Conservation (phyloP, 805 yeast genomes). For the Saturnispora serradocipensis region DNA sequence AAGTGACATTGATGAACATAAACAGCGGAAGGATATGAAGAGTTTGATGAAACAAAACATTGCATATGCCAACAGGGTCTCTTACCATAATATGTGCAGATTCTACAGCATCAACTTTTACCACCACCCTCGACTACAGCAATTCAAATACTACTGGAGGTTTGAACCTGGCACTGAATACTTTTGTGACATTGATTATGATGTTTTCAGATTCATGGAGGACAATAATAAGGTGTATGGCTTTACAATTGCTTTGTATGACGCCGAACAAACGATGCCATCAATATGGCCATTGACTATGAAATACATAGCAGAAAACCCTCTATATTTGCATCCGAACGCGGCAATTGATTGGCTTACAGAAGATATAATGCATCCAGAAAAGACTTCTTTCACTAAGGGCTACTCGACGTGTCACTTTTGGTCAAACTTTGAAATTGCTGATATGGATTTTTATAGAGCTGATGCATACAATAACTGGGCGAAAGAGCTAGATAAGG, state of each 20-base stretch:
- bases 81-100: slow-evolving; percentile 82
- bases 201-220: slow-evolving; percentile 66
- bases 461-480: slow-evolving; percentile 56
- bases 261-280: slow-evolving; percentile 52
- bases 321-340: slow-evolving; percentile 46
- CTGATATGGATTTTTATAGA: slow-evolving; percentile 72
- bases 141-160: slow-evolving; percentile 71
- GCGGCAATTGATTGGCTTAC: slow-evolving; percentile 47
- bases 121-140: slow-evolving; percentile 49
- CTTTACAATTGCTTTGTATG: slow-evolving; percentile 59
- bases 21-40: slow-evolving; percentile 30
- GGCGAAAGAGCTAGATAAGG: slow-evolving; percentile 51
- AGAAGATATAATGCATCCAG: slow-evolving; percentile 43
- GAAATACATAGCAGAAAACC: slow-evolving; percentile 45
- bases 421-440: slow-evolving; percentile 87
- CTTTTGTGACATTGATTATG: slow-evolving; percentile 63
- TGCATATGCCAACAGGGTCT: slow-evolving; percentile 51
- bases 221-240: slow-evolving; percentile 65
- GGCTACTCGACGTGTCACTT: slow-evolving; percentile 66
- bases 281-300: slow-evolving; percentile 65
- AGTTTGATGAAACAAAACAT: slow-evolving; percentile 28
- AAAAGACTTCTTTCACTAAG: slow-evolving; percentile 29
- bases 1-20: slow-evolving; percentile 28
- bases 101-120: slow-evolving; percentile 61
- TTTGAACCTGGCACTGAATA: slow-evolving; percentile 67